Evolutionary conservation across 2,329 filamentous ascomycete genomes (phyloP).

Genomic region (Apiospora pterosperma): DNA sequence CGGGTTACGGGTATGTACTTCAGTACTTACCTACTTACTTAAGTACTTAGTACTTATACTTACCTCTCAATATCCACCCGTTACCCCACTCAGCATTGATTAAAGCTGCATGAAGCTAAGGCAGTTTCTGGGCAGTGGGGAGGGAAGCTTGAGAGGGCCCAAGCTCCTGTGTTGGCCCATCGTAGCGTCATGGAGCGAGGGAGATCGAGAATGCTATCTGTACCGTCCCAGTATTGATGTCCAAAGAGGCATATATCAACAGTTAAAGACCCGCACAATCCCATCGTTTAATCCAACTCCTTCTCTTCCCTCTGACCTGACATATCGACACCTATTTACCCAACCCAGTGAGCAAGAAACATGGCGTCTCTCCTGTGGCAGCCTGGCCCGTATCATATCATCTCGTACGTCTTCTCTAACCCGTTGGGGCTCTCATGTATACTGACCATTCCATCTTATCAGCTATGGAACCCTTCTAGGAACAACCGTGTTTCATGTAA

Average conservation of each 20-base stretch:
- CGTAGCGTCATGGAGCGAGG: background rate
- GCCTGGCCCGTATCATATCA: constrained; percentile 70
- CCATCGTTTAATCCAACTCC: background rate
- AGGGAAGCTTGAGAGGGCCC: background rate
- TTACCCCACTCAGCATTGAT: background rate
- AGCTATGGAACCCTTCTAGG: constrained; percentile 89
- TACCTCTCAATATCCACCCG: too few relatives aligned
- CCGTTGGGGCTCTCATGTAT: background rate
- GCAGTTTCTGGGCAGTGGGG: background rate
- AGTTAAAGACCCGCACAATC: background rate
- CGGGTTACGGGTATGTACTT: background rate
- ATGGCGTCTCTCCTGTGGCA: constrained; percentile 57
- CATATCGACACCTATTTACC: background rate
- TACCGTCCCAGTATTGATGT: background rate
- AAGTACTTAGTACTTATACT: too few relatives aligned
- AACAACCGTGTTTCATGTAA: constrained; percentile 79
- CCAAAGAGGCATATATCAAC: background rate
- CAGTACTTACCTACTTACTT: too few relatives aligned
- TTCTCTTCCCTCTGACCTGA: background rate
- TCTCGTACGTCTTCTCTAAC: constrained; percentile 52
- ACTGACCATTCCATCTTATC: background rate
- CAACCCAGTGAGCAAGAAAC: constrained; percentile 13
- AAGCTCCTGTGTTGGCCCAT: background rate
- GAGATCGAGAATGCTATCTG: background rate
- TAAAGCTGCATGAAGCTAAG: constrained; percentile 4